Base-by-base conservation (phyloP, 1,284 basidiomycete species). In the Thelephora terrestris region DNA sequence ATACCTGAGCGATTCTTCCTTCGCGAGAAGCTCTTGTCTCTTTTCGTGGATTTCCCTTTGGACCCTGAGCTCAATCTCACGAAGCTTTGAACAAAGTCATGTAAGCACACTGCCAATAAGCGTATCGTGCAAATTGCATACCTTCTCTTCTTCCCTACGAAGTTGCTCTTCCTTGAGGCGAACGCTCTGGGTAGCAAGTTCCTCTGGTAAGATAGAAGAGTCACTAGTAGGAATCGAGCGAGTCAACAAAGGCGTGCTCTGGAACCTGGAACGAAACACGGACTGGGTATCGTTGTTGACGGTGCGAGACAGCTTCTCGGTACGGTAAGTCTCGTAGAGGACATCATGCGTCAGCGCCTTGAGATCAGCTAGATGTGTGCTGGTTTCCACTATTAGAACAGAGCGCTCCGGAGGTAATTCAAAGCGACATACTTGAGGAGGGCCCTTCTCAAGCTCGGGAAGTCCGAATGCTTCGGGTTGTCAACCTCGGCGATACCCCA, bases 401-500 rank as follows among this genome's bases (percentile, higher is more conserved):
- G 42, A 23, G 23, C 17, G 24, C 32, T 21, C 14, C 17, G 10
- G 16, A 29, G 42, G 29, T 16, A 20, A 24, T 36, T 36, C 29
- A 36, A 49, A 14, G 27, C 20, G 32, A 61, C 73, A 61, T 62
- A 92, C 89, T 85, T 85, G 56, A 99, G 77, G 51, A 99, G 73
- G 45, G 95, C 94, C 55, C 85, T 85, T 58, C 95, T 77, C 50
- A 99, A 79, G 48, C 92, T 78, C 61, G 85, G 86, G 66, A 99
- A 99, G 73, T 99, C 96, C 29, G 91, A 96, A 73, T 99, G 96
- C 67, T 91, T 89, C 20, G 93, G 92, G 69, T 99, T 98, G 74
- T 99, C 96, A 50, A 99, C 93, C 66, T 99, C 94, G 52, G 91
- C 96, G 52, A 97, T 79, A 61, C 95, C 96, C 96, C 96, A 99